These are phyloP conservation scores for Penicillium ucsense DNA, from an alignment of 495 filamentous ascomycete genomes.

Conservation along the genomic window DNA sequence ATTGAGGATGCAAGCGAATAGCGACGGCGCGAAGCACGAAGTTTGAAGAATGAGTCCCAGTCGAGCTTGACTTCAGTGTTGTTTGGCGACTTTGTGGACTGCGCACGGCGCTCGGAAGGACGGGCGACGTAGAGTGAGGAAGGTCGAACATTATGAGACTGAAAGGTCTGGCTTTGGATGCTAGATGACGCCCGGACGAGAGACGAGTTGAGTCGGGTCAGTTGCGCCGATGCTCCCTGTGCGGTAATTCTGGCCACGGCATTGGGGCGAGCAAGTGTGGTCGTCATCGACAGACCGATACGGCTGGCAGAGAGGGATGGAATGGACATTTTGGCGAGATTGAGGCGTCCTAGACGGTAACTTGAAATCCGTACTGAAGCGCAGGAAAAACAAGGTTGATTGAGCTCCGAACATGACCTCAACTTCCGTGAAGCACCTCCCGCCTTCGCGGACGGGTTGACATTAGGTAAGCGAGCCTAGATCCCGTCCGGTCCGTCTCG, in stretches of 20 bases:
- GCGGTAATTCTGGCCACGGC: slow-evolving; percentile 6
- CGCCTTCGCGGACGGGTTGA: no score
- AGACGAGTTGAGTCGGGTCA: slow-evolving; percentile 12
- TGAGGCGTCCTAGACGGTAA: slow-evolving; percentile 5
- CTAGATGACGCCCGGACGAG: slow-evolving; percentile 5
- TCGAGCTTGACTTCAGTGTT: slow-evolving; percentile 44
- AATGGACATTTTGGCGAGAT: slow-evolving; percentile 18
- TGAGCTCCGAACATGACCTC: no score
- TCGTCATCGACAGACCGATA: slow-evolving; percentile 12
- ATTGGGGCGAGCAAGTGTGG: slow-evolving; percentile 12
- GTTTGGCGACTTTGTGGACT: slow-evolving; percentile 22
- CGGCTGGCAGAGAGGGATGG: slow-evolving; percentile 22
- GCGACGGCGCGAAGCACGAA: slow-evolving; percentile 73
- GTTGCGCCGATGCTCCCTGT: slow-evolving; percentile 9
- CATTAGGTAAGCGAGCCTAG: no score
- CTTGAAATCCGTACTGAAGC: no score
- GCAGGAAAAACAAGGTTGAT: no score
- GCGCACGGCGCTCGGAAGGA: slow-evolving; percentile 26
- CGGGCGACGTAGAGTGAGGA: slow-evolving; percentile 19
- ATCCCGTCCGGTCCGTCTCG: no score
- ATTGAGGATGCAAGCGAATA: slow-evolving; percentile 72
- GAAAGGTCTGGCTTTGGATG: slow-evolving; percentile 9
- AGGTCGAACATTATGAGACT: slow-evolving; percentile 8
- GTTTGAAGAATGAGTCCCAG: slow-evolving; percentile 90
- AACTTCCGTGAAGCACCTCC: no score